Percentiles rank a stretch among this genome's conserved stretches.
Evolutionary conservation across 805 yeast genomes (phyloP).

Genomic region (Candida pini): DNA sequence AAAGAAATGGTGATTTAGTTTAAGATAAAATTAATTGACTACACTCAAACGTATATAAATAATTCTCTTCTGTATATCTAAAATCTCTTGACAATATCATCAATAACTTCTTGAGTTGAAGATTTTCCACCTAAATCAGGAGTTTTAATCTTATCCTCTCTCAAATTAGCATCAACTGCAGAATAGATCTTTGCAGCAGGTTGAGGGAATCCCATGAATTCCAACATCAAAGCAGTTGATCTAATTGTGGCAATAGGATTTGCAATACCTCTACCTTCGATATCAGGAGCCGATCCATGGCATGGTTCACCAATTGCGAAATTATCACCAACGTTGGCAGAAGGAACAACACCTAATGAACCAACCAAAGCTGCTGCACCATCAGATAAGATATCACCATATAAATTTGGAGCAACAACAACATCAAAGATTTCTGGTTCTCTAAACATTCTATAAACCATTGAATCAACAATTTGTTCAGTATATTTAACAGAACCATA

Average conservation of each 20-base stretch:
- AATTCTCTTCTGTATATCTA: too few species aligned
- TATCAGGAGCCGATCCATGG: constrained; percentile 99
- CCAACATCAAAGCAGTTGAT: constrained; percentile 95
- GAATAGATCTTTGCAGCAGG: constrained; percentile 89
- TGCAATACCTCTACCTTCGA: constrained; percentile 89
- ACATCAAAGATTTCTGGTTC: constrained; percentile 97
- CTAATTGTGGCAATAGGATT: constrained; percentile 98
- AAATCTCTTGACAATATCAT: constrained; percentile 64
- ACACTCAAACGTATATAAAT: too few species aligned
- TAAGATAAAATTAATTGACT: too few species aligned
- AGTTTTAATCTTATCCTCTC: constrained; percentile 72
- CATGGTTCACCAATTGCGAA: constrained; percentile 99
- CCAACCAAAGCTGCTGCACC: constrained; percentile 99
- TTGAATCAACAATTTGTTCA: constrained; percentile 97
- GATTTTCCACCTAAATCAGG: constrained; percentile 95
- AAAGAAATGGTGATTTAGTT: constrained; percentile 34
- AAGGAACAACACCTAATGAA: constrained; percentile 95
- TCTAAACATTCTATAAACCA: constrained; percentile 98
- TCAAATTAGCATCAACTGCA: constrained; percentile 91
- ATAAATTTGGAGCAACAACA: constrained; percentile 96
- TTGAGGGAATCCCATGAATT: constrained; percentile 85
- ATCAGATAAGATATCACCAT: constrained; percentile 94
- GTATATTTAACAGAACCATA: constrained; percentile 63
- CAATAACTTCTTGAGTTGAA: constrained; percentile 79
- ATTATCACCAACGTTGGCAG: constrained; percentile 94